A percentile compares a stretch with the other conserved stretches of the same genome.
Conservation (phyloP, 257 asterid species). For the Fraxinus quadrangulata region DNA sequence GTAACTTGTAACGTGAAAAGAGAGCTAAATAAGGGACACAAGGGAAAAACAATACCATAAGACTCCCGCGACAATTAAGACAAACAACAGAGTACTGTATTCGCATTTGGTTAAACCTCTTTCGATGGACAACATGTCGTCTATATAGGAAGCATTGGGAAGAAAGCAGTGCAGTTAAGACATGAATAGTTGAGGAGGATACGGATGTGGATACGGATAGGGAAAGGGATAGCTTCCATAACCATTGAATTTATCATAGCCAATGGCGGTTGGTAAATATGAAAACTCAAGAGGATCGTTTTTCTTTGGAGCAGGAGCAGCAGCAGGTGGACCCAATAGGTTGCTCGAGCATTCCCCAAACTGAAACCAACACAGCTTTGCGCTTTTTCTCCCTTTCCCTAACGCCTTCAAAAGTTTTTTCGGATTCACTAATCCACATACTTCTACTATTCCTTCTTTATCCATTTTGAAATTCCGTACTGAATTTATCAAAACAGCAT, state of each 20-base stretch:
- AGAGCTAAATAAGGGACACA: too few relatives aligned
- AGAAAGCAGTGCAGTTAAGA: neutral
- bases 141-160: too few relatives aligned
- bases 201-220: too few relatives aligned
- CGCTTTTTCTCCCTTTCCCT: constrained; percentile 8
- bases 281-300: neutral
- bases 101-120: too few relatives aligned
- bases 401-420: constrained; percentile 21
- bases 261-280: neutral
- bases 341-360: constrained; percentile 39
- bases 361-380: constrained; percentile 29
- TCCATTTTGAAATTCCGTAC: constrained; percentile 33
- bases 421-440: constrained; percentile 32
- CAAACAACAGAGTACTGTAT: too few relatives aligned
- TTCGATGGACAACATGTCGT: too few relatives aligned
- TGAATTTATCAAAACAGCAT: neutral
- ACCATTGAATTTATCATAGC: neutral
- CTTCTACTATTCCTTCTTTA: constrained; percentile 24
- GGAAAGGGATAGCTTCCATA: neutral
- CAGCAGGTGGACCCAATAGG: constrained; percentile 20
- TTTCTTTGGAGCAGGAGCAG: neutral
- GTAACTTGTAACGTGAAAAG: too few relatives aligned
- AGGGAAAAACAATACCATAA: too few relatives aligned
- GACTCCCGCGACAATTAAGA: too few relatives aligned
- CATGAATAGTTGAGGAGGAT: neutral